Evolutionary conservation across 805 yeast genomes (phyloP).

Genomic region (Candida stauntonica): DNA sequence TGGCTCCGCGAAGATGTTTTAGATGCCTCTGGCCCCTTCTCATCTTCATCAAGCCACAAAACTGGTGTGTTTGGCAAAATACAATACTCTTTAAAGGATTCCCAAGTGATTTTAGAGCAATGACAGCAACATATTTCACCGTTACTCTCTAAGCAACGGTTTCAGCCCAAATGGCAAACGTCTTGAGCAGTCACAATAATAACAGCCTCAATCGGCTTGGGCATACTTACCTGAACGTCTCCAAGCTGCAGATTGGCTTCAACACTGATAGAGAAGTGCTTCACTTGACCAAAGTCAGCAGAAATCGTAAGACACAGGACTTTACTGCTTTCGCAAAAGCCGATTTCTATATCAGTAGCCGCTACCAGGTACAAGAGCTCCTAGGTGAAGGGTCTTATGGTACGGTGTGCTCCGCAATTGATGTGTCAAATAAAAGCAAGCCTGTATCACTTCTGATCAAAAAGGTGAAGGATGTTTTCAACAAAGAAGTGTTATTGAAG

Average conservation of each 20-base stretch:
- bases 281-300: too few species aligned
- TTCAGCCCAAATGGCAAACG: conserved; percentile 5
- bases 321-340: conserved; percentile 45
- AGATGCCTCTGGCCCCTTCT: not conserved
- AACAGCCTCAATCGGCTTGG: too few species aligned
- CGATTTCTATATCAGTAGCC: conserved; percentile 56
- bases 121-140: too few species aligned
- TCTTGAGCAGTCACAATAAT: conserved; percentile 6
- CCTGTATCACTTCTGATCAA: conserved; percentile 63
- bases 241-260: conserved; percentile 14
- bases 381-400: conserved; percentile 89
- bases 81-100: too few species aligned
- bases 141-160: too few species aligned
- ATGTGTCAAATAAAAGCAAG: conserved; percentile 32
- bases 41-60: not conserved
- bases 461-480: conserved; percentile 68
- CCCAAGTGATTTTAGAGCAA: too few species aligned
- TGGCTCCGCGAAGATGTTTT: not conserved
- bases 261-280: too few species aligned
- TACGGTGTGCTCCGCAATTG: conserved; percentile 72
- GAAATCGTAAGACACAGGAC: too few species aligned
- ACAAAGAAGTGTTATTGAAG: conserved; percentile 59
- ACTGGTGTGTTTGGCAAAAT: not conserved
- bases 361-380: conserved; percentile 53
- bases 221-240: not conserved